Base-by-base conservation (phyloP, 331 rosid species). In the Quercus phellos region DNA sequence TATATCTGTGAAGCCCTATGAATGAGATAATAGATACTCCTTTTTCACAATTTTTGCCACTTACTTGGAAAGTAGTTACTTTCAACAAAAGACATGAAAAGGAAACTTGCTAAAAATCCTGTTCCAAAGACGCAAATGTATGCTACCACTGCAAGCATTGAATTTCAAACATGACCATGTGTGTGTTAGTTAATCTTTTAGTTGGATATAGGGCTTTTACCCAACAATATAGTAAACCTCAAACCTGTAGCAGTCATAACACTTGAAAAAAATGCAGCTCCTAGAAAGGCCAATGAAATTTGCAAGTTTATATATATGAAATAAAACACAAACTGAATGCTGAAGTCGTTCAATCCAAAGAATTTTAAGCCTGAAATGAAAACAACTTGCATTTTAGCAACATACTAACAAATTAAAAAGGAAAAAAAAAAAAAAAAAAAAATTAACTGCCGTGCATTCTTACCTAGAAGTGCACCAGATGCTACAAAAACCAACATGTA, bases 241-340 rank as follows among this genome's bases (percentile, higher is more conserved):
- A 83, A 90, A 94, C 99, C 97, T 94, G 96, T 77, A 77, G 98
- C 90, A 73, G 94, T 92, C 85, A 85, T 90, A 38, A 86, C 88
- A 83, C 78, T 84, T 80, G 96, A 80, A 82, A 94, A 92, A 78
- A 87, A 34, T 64, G 90, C 78, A 71, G 98, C 90, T 59, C 46
- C 81, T 63, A 89, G 89, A 86, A 92, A 92, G 55, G 96, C 97
- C 64, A 82, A 14, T 0, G 92, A 72, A 68, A 94, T 88, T 90
- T 94, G 98, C 86, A 94, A 79, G 86, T 94, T 94, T 82, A 94
- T 82, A 53, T 85, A 94, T 84, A 88, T 72, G 85, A 90, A 88
- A 87, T 81, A 92, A 80, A 94, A 90, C 74, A 90, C 83, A n/a
- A 87, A 81, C 63, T 94, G 98, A 84, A 92, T 89, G 89, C 90